Evolutionary conservation across 1,284 basidiomycete genomes (phyloP).

Genomic region (Pyrrhoderma lamaoense): DNA sequence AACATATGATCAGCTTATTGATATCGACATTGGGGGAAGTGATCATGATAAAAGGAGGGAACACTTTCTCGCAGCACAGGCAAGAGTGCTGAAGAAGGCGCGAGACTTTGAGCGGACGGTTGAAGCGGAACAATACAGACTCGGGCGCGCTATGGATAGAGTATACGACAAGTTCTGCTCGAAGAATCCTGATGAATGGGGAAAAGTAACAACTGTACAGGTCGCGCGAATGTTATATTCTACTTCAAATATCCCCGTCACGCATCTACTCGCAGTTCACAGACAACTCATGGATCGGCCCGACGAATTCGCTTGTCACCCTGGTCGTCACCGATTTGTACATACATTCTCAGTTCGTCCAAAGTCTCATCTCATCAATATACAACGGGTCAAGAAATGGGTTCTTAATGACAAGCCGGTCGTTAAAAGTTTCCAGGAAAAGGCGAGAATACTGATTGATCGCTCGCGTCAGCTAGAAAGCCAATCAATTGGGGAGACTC

Average conservation of each 20-base stretch:
- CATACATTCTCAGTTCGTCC: constrained; percentile 70
- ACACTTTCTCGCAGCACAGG: constrained; percentile 45
- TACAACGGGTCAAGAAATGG: constrained; percentile 52
- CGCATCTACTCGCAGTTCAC: constrained; percentile 62
- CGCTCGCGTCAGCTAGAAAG: constrained; percentile 24
- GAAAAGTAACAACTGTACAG: constrained; percentile 39
- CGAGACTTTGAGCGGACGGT: constrained; percentile 41
- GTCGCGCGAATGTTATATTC: constrained; percentile 39
- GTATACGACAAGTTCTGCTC: constrained; percentile 44
- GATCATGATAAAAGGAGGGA: constrained; percentile 14
- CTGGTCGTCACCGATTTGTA: constrained; percentile 45
- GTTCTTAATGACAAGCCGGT: constrained; percentile 34
- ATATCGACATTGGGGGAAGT: not conserved
- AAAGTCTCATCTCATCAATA: constrained; percentile 45
- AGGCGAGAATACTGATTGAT: constrained; percentile 43
- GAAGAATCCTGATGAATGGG: constrained; percentile 44
- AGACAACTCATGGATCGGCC: constrained; percentile 62
- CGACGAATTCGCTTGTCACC: constrained; percentile 57
- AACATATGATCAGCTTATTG: constrained; percentile 22
- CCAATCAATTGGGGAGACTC: constrained; percentile 28
- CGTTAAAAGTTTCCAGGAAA: constrained; percentile 50
- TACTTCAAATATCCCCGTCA: constrained; percentile 27
- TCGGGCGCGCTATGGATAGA: constrained; percentile 25
- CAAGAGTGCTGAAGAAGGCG: constrained; percentile 48
- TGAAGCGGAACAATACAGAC: constrained; percentile 33